Base-by-base conservation (phyloP, 345 rosid species). In the Erodium maritimum region DNA sequence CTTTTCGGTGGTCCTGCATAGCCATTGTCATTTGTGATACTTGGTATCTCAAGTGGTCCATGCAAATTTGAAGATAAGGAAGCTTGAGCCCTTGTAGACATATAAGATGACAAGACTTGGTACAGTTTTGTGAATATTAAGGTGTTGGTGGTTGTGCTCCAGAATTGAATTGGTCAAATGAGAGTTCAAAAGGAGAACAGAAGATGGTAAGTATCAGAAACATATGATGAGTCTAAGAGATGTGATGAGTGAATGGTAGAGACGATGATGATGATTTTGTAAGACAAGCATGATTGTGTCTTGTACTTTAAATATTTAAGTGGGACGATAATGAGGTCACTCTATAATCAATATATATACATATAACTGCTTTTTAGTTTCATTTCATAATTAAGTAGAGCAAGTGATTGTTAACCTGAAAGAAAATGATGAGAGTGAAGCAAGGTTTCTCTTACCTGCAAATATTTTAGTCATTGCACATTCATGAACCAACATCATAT, bases 241-340 rank as follows among this genome's bases (percentile, higher is more conserved):
- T 62, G 45, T 19, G 65, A 57, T 19, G 61, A 53, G 52, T 29
- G 34, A 29, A 3, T 29, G 34, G 3, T 29, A 29, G 34, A 29
- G 34, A 8, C 8, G 14, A 59, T 51, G 68, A 54, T 59, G 34
- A 74, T 73, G 78, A 77, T 75, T 70, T 69, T 68, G 61, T 63
- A 67, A 69, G 82, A 73, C 59, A 66, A 51, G 21, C 53, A 78
- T 80, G 63, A 80, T 80, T 72, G 65, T 81, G 85, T 85, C 73
- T 66, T 71, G 82, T 77, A 73, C 78, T 77, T 84, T 53, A 42
- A 60, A 67, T 60, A 67, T 64, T 21, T 52, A 62, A 72, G 60
- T 19, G 55, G 29, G 56, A 67, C 56, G 57, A 72, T 72, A 11
- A 75, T 61, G 67, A 60, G 71, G 58, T 62, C 60, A 25, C 29